A percentile compares a stretch with the other conserved stretches of the same genome.
Conservation (phyloP, 2,329 filamentous ascomycete species). For the Samsoniella hepiali region DNA sequence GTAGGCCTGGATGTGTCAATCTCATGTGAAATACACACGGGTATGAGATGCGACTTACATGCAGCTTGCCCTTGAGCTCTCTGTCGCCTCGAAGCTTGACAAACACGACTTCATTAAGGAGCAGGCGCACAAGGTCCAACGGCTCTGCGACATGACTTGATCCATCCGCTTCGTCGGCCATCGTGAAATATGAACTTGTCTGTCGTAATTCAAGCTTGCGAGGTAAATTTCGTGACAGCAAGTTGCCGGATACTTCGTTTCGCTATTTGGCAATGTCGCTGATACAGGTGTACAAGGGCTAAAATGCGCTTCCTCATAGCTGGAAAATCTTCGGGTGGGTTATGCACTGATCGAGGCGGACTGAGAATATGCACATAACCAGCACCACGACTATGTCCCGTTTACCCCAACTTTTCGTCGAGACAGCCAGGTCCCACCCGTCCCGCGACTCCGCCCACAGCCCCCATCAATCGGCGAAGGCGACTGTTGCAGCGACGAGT, state of each 20-base stretch:
- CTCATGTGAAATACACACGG: no score
- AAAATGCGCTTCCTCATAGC: constrained; percentile 12
- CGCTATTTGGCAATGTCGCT: neutral
- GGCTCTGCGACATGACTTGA: constrained; percentile 78
- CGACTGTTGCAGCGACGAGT: neutral
- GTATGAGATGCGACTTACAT: constrained; percentile 58
- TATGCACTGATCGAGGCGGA: constrained; percentile 13
- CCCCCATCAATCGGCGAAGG: neutral
- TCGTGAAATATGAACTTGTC: constrained; percentile 37
- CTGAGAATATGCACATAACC: constrained; percentile 14
- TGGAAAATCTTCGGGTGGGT: constrained; percentile 20
- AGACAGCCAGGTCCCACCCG: constrained; percentile 6
- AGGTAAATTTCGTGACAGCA: constrained; percentile 1
- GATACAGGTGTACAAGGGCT: constrained; percentile 7
- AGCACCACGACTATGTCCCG: neutral
- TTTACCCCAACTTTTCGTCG: constrained; percentile 17
- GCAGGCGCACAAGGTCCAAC: constrained; percentile 90
- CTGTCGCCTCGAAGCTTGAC: constrained; percentile 95
- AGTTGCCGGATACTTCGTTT: constrained; percentile 1
- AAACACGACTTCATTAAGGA: constrained; percentile 93
- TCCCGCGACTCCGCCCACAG: constrained; percentile 5
- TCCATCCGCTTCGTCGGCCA: constrained; percentile 82
- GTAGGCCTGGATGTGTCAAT: constrained; percentile 66
- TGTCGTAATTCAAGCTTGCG: neutral
- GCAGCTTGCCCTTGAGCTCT: constrained; percentile 90